phyloP scores from a whole-genome alignment of 2,329 filamentous ascomycete species.

The Chlorencoelia australis region DNA sequence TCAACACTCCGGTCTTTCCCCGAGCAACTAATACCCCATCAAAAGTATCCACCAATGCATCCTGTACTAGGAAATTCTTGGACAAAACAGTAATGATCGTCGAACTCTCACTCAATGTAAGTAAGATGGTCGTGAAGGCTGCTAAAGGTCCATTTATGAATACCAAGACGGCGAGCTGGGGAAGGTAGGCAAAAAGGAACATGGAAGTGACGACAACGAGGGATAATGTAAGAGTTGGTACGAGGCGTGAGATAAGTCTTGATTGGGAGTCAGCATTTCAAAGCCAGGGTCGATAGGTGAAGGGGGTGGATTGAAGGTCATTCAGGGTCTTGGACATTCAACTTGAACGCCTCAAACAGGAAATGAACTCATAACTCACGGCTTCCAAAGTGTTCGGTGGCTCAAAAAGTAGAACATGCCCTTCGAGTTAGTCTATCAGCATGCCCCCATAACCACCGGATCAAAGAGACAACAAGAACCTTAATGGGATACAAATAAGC shows the following conservation, averaged over 20 bases:
- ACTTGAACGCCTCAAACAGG: no score
- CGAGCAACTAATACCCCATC: conserved; percentile 57
- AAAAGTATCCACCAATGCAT: conserved; percentile 80
- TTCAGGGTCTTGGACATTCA: no score
- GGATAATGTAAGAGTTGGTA: conserved; percentile 59
- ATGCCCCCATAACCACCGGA: conserved; percentile 6
- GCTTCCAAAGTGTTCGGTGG: conserved; percentile 48
- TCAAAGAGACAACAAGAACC: conserved; percentile 27
- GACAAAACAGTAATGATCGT: conserved; percentile 47
- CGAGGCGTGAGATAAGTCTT: conserved; percentile 43
- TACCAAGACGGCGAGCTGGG: conserved; percentile 72
- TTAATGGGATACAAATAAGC: conserved; percentile 82
- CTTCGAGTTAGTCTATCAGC: conserved; percentile 25
- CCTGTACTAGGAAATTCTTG: conserved; percentile 67
- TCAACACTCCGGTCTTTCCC: conserved; percentile 51
- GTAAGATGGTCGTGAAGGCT: conserved; percentile 59
- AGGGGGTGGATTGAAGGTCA: no score
- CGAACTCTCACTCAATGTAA: conserved; percentile 55
- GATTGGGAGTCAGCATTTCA: no score
- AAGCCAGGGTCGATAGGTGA: no score
- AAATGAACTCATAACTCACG: no score
- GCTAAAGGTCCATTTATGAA: conserved; percentile 79
- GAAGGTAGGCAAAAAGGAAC: conserved; percentile 81
- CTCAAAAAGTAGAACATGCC: conserved; percentile 50
- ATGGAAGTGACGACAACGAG: conserved; percentile 64